Conservation (phyloP, 805 yeast genomes). For the Cyberlindnera misumaiensis region DNA sequence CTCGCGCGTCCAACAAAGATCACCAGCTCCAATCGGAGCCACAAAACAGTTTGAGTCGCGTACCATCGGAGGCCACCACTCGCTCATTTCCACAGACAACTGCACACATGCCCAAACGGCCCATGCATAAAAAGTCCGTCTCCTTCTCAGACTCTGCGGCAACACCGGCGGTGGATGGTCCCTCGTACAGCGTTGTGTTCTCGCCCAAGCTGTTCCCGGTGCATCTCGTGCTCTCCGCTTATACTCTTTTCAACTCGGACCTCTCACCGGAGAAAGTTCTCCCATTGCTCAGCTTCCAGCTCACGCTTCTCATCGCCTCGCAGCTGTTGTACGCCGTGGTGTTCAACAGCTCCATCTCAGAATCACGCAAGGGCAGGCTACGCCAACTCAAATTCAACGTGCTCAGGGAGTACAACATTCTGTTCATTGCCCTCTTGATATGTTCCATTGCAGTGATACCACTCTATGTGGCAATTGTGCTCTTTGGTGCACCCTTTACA, state of each 20-base stretch:
- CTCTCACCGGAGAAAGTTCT: conserved; percentile 2
- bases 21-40: too few relatives aligned
- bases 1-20: too few relatives aligned
- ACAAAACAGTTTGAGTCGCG: too few relatives aligned
- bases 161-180: conserved; percentile 3
- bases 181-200: conserved; percentile 2
- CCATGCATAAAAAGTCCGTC: conserved; percentile 11
- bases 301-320: not conserved
- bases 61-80: too few relatives aligned
- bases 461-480: conserved; percentile 34
- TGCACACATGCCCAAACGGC: conserved; percentile 4
- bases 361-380: conserved; percentile 5
- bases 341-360: conserved; percentile 5
- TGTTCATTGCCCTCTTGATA: conserved; percentile 11
- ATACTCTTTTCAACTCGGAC: conserved; percentile 5
- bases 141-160: conserved; percentile 11
- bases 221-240: conserved; percentile 3
- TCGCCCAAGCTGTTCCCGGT: conserved; percentile 7
- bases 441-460: conserved; percentile 21
- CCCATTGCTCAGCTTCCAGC: not conserved
- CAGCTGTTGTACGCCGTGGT: conserved; percentile 6
- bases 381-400: conserved; percentile 5
- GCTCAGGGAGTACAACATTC: conserved; percentile 3
- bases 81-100: too few relatives aligned
- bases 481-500: conserved; percentile 79